Evolutionary conservation across 345 rosid species (phyloP), one percentile per base, ranked within the genome.

Genomic region (Orychophragmus violaceus): DNA sequence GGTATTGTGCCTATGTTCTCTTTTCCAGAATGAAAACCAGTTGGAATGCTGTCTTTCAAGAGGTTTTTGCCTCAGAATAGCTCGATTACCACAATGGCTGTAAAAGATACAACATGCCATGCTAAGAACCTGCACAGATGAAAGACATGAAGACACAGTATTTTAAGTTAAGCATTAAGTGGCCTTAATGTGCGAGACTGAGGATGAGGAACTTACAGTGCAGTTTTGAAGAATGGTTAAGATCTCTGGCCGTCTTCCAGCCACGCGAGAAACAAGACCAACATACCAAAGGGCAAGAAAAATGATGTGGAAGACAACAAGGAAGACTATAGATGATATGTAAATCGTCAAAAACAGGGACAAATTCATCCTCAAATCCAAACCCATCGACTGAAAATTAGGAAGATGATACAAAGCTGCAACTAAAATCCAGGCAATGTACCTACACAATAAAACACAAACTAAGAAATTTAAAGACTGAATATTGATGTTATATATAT

Each of bases 351-450:
- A 72, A 79, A 90, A 94, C 78, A 94, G 72, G 42, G 99, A 94
- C 79, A 94, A 81, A 82, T 94, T 94, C 99, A 94, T 94, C 87
- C 99, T 90, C 90, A 94, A 53, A 79, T 94, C 99, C 71, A 94
- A 81, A 72, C 99, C 99, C 99, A 94, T 94, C 48, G 97, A 90
- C 82, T 85, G 99, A 80, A 94, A 90, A 84, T 96, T 94, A 54
- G 99, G 99, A 72, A 94, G 96, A 77, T 94, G 99, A 75, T 94
- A 94, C 80, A 94, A 35, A 78, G 99, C 95, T 27, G 99, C 99
- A 74, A 90, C 85, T 78, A 88, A 87, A 84, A 94, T 90, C 99
- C 99, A 94, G 45, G 87, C 95, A 55, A 90, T 85, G 76, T 94
- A 94, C 99, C 99, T 94, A 76, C 76, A 78, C 18, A 76, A 32